phyloP scores from a whole-genome alignment of 305 asterid species.

The Solanum chacoense region DNA sequence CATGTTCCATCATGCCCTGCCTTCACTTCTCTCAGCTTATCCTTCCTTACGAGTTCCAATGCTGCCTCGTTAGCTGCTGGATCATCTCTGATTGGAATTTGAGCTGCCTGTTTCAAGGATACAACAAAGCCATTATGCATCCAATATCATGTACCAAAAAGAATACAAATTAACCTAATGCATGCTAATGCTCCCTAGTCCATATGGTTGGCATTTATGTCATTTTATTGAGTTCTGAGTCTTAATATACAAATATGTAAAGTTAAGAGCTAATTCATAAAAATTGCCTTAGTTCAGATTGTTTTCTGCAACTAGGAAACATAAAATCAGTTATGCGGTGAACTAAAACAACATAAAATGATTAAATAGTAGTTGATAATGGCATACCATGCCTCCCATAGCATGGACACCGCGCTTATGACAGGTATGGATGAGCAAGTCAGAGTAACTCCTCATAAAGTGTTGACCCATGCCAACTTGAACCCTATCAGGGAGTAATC shows the following conservation, averaged over 20 bases:
- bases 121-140: neutral
- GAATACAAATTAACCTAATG: neutral
- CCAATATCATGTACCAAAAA: neutral
- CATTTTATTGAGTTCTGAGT: neutral
- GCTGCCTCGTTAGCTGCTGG: constrained; percentile 73
- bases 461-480: constrained; percentile 86
- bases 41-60: constrained; percentile 59
- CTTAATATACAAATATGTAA: neutral
- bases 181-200: neutral
- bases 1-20: constrained; percentile 98
- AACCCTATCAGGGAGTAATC: constrained; percentile 76
- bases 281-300: neutral
- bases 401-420: constrained; percentile 85
- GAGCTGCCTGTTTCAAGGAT: constrained; percentile 58
- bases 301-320: neutral
- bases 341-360: neutral
- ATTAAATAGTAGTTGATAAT: neutral
- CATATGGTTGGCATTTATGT: neutral
- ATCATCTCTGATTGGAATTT: constrained; percentile 76
- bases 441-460: constrained; percentile 83
- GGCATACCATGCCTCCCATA: constrained; percentile 87
- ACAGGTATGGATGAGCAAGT: constrained; percentile 67
- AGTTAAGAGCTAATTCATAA: neutral
- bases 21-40: constrained; percentile 62
- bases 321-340: neutral